phyloP scores from a whole-genome alignment of 2,329 filamentous ascomycete genomes.

The Alternaria sp. region DNA sequence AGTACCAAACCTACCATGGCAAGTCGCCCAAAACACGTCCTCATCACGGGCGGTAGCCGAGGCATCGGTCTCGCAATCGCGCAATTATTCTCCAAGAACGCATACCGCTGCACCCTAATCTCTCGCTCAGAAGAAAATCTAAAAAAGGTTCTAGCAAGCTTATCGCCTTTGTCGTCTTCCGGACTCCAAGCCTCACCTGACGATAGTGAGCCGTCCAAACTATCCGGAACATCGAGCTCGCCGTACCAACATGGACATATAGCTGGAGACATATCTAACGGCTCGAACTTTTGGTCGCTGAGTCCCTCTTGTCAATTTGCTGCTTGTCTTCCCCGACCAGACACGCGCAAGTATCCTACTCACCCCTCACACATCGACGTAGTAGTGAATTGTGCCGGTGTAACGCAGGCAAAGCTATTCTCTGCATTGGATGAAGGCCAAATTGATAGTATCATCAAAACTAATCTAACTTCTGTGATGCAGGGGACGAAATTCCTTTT shows the following conservation, averaged over 20 bases:
- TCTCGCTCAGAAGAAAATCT: constrained; percentile 40
- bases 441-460: constrained; percentile 68
- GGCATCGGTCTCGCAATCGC: constrained; percentile 53
- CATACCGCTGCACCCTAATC: constrained; percentile 44
- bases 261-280: constrained; percentile 34
- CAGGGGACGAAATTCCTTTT: constrained; percentile 65
- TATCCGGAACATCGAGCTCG: neutral
- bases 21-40: constrained; percentile 33
- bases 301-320: neutral
- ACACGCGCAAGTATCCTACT: neutral
- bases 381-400: constrained; percentile 82
- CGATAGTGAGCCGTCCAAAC: neutral
- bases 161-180: constrained; percentile 22
- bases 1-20: neutral
- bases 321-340: constrained; percentile 12
- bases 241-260: constrained; percentile 35
- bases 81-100: constrained; percentile 40
- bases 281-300: constrained; percentile 35
- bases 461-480: constrained; percentile 75
- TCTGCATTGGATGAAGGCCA: constrained; percentile 60
- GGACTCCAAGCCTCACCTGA: neutral
- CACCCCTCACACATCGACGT: constrained; percentile 51
- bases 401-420: constrained; percentile 73
- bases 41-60: constrained; percentile 51
- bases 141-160: constrained; percentile 31